Base-by-base conservation (phyloP, 2,329 filamentous ascomycete genomes). In the Diaporthe ampelina region DNA sequence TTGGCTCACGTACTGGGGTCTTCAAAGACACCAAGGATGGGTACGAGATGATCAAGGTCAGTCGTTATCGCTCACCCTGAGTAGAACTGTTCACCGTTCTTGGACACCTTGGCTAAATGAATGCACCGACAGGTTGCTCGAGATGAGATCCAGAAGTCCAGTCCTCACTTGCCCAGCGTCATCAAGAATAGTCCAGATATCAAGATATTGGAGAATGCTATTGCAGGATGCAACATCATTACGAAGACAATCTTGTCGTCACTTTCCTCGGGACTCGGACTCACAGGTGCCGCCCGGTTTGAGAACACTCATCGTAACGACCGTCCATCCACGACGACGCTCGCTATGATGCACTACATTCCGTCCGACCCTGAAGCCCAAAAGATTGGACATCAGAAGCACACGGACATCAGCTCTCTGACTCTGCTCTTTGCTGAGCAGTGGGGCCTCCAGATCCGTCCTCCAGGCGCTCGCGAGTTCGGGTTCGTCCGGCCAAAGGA, bases 271-370 rank as follows among this genome's bases (percentile, higher is more conserved):
- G 86, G 82, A 3, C 83, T 87, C 75, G 83, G 83, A 24, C 85
- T 88, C 43, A 81, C 81, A 1, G 87, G 87, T 37, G 83, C 83
- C 6, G 81, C 80, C 17, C 83, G 87, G 50, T 88, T 87, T 80
- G 87, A 89, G 80, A 85, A 86, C 80, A 81, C 82, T 74, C 87
- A 89, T 83, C 86, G 86, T 77, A 88, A 88, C 81, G 84, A 87
- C 76, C 83, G 83, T 9, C 84, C 85, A 9, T 88, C 86, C 8
- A 87, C 85, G 37, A 86, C 82, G 65, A 88, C 87, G 43, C 81
- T 89, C n/a, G 86, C 86, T 76, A 87, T 89, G 86, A 87, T 89
- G 85, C 87, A 88, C 83, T 89, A 89, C 81, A 83, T 87, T 74
- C 86, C 86, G 26, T 82, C 82, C 26, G 84, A 87, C 73, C 83